Evolutionary conservation across 164 flowering plant genomes (phyloP), one percentile per base, ranked within the genome.

Genomic region (Kingdonia uniflora): DNA sequence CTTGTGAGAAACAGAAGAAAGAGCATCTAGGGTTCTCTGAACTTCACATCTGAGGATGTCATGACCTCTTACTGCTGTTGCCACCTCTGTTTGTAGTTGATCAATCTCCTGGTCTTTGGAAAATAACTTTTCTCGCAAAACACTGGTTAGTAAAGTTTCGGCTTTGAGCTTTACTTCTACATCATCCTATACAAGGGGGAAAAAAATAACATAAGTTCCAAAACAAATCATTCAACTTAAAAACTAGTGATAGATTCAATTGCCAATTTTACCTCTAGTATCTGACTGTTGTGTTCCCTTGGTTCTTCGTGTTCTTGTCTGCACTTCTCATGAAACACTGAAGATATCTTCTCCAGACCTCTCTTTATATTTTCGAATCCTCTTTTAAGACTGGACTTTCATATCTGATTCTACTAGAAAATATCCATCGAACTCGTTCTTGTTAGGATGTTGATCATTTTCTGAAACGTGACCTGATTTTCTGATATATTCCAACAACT

Each of bases 21-120:
- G 56, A 51, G 71, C 66, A 64, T 94, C 99, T 59, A 70, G 35
- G 20, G 82, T 71, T 64, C 67, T 76, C 71, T 89, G 90, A 21
- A 87, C 65, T 74, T 89, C 95, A 60, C 68, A 73, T 68, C 74
- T 73, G 22, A 94, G 84, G 33, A 83, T 73, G 56, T 85, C 94
- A 59, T 75, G 76, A 11, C 86, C 85, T 67, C 94, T 76, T 29
- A 81, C 76, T 1, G 85, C 85, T 47, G 97, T 67, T 52, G 96
- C 95, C 42, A 89, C 61, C 65, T 89, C 97, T n/a, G 88, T 84
- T 65, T 79, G 86, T 62, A 83, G 59, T 69, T 80, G 95, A 66
- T 94, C 97, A 24, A 85, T 62, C 61, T 94, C 95, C 60, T 63
- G 49, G 63, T 87, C 86, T 61, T 79, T 80, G 14, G 80, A 78